These are phyloP conservation scores for Phytophthora kernoviae DNA, from an alignment of 352 stramenopile species.

Conservation along the genomic window DNA sequence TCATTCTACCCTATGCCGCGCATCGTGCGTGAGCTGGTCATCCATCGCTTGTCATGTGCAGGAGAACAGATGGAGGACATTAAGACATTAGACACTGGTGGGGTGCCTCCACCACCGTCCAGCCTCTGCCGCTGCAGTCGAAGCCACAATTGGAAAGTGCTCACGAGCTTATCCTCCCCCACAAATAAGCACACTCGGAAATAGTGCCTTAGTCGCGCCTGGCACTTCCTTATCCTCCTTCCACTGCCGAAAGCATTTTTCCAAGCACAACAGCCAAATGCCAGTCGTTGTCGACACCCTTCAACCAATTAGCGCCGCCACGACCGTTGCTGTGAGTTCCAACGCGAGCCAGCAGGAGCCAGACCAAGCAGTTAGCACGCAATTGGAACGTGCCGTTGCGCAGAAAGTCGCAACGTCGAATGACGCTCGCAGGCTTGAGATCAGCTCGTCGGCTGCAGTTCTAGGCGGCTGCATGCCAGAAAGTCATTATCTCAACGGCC, in stretches of 20 bases:
- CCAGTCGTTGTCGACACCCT: conserved; percentile 36
- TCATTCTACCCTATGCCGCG: conserved; percentile 31
- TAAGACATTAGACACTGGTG: conserved; percentile 9
- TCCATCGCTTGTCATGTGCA: conserved; percentile 28
- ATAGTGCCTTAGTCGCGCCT: not conserved
- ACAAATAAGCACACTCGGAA: not conserved
- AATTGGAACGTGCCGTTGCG: conserved; percentile 22
- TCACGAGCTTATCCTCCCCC: not conserved
- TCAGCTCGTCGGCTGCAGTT: conserved; percentile 32
- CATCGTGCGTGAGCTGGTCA: conserved; percentile 22
- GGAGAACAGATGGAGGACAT: conserved; percentile 26
- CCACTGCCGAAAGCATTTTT: too few relatives aligned
- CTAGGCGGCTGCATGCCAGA: conserved; percentile 27
- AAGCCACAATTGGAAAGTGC: conserved; percentile 14
- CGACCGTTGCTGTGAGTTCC: conserved; percentile 26
- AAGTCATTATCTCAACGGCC: conserved; percentile 35
- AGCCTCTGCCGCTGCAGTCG: conserved; percentile 27
- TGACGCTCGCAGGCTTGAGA: conserved; percentile 13
- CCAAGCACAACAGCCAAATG: conserved; percentile 17
- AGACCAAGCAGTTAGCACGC: conserved; percentile 26
- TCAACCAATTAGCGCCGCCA: conserved; percentile 25
- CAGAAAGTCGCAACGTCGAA: conserved; percentile 29
- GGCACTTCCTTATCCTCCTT: conserved; percentile 13
- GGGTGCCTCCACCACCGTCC: conserved; percentile 3
- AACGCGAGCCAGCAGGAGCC: conserved; percentile 28